Base-by-base conservation (phyloP, 2,329 filamentous ascomycete genomes). In the Fusarium palustre region DNA sequence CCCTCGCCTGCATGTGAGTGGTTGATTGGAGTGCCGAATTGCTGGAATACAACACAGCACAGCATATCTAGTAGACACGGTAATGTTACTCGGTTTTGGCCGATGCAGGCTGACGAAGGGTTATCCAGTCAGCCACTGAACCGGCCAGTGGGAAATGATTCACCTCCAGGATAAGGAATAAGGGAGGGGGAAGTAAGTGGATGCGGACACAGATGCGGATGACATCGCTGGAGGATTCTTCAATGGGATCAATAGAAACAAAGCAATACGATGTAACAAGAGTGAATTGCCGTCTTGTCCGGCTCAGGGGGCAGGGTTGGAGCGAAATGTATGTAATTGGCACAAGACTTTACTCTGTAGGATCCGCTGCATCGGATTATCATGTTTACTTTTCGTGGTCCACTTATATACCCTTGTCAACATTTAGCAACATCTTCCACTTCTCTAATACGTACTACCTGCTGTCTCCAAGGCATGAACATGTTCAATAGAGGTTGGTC, bases 91-190 rank as follows among this genome's bases (percentile, higher is more conserved):
- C 72, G 73, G 70, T 49, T 68, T 71, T 75, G 59, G 55, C 73
- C 73, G 73, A 70, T 71, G 71, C 71, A 58, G 55, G 62, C 69
- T 72, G 68, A 69, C 48, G 36, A 52, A 18, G 53, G 59, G 43
- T 57, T 42, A 52, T 38, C 65, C 69, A 73, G 70, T 68, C 71
- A 74, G 72, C 72, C 64, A 73, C 69, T 66, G 50, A 71, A 66
- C 66, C 70, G 55, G 47, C 52, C 55, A 49, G 57, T 45, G 56
- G 65, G 68, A 66, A 66, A 54, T 60, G 42, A 68, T 68, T 65
- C 52, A 59, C 58, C 47, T 53, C 49, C 43, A 53, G 59, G 33
- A 49, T 60, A 65, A 63, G 55, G 55, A 25, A 38, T 39, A 18
- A 50, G 18, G 48, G 48, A 50, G 33, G 46, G 28, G 28, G 31